A percentile compares a stretch with the other conserved stretches of the same genome.
phyloP scores from a whole-genome alignment of 768 basidiomycete species.

The Podaxis sp. region DNA sequence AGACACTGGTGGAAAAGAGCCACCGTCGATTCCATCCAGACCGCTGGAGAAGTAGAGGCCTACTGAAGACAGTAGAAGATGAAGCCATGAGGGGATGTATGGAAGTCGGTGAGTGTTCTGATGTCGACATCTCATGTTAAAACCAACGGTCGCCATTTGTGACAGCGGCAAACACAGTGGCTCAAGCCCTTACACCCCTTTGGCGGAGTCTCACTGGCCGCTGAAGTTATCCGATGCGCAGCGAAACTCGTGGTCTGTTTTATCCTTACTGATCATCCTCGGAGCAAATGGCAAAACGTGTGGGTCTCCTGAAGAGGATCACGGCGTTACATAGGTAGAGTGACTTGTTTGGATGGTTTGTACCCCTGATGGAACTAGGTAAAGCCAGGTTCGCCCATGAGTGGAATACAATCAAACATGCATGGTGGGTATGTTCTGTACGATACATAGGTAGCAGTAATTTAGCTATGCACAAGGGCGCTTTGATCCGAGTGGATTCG shows the following conservation, averaged over 20 bases:
- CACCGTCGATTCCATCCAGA: constrained; percentile 80
- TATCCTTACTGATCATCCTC: background rate
- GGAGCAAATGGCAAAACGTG: background rate
- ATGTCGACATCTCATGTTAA: background rate
- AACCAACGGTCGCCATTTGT: background rate
- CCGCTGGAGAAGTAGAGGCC: constrained; percentile 68
- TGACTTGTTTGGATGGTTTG: background rate
- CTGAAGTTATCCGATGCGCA: background rate
- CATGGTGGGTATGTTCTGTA: background rate
- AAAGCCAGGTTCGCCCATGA: background rate
- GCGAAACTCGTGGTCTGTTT: background rate
- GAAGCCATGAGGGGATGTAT: constrained; percentile 57
- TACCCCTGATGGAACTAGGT: background rate
- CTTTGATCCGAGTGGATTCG: constrained; percentile 1
- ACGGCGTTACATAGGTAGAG: background rate
- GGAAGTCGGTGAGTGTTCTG: constrained; percentile 57
- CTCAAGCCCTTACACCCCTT: constrained; percentile 71
- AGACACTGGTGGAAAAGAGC: constrained; percentile 64
- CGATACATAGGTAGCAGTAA: background rate
- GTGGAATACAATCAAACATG: background rate
- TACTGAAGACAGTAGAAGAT: constrained; percentile 58
- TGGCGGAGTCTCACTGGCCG: constrained; percentile 42
- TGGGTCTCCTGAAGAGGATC: background rate
- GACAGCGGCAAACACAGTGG: constrained; percentile 59
- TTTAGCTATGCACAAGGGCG: background rate